A percentile compares a stretch with the other conserved stretches of the same genome.
Conservation (phyloP, 257 asterid genomes). For the Linderniella brevidens region DNA sequence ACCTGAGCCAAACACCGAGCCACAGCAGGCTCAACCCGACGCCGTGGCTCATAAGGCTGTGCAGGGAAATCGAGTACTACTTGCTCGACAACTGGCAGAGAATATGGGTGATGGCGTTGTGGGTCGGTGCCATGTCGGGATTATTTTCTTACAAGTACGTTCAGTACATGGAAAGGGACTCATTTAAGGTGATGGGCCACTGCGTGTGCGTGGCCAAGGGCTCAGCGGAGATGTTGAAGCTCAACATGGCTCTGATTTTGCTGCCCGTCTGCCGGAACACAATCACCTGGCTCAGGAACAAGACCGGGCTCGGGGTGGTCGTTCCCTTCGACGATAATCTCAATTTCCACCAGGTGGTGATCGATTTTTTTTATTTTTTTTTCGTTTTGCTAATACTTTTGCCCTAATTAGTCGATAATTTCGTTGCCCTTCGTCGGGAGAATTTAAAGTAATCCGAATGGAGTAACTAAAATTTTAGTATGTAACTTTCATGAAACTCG, state of each 20-base stretch:
- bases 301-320: slow-evolving; percentile 56
- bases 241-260: slow-evolving; percentile 80
- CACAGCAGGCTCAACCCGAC: slow-evolving; percentile 54
- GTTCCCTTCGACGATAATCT: slow-evolving; percentile 91
- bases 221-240: slow-evolving; percentile 83
- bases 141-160: slow-evolving; percentile 62
- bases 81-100: slow-evolving; percentile 79
- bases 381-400: too few relatives aligned
- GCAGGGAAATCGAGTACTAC: slow-evolving; percentile 38
- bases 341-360: slow-evolving; percentile 72
- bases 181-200: slow-evolving; percentile 48
- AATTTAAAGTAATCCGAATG: too few relatives aligned
- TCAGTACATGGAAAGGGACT: slow-evolving; percentile 44
- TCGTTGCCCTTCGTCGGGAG: too few relatives aligned
- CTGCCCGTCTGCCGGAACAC: slow-evolving; percentile 85
- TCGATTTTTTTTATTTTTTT: too few relatives aligned
- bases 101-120: slow-evolving; percentile 68
- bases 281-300: slow-evolving; percentile 88
- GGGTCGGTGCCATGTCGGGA: slow-evolving; percentile 83
- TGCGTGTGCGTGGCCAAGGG: slow-evolving; percentile 92
- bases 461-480: too few relatives aligned
- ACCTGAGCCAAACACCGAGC: slow-evolving; percentile 70
- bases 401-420: too few relatives aligned
- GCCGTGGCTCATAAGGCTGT: slow-evolving; percentile 29
- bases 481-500: too few relatives aligned